phyloP scores from a whole-genome alignment of 495 filamentous ascomycete species.

The Lasiosphaeria hispida region DNA sequence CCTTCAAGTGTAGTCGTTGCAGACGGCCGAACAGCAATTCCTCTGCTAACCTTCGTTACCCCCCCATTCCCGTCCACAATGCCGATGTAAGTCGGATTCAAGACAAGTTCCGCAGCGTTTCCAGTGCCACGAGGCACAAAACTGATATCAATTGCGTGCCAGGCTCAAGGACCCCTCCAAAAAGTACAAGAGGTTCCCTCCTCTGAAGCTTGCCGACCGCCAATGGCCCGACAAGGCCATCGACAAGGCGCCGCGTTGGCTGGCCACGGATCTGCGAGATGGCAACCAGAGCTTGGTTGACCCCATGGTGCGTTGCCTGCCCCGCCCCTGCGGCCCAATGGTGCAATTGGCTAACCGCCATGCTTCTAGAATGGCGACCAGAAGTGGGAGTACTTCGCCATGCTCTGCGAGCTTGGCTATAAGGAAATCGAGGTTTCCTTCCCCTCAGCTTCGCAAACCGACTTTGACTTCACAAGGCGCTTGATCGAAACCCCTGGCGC shows the following conservation, averaged over 20 bases:
- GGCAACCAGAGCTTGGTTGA: slow-evolving; percentile 87
- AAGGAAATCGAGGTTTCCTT: slow-evolving; percentile 98
- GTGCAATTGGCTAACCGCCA: slow-evolving; percentile 24
- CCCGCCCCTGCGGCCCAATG: neutral
- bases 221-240: slow-evolving; percentile 87
- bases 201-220: slow-evolving; percentile 76
- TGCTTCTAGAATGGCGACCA: slow-evolving; percentile 75
- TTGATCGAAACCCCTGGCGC: slow-evolving; percentile 83
- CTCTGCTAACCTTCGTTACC: neutral
- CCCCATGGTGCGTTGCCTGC: slow-evolving; percentile 66
- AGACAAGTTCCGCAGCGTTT: neutral
- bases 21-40: neutral
- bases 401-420: slow-evolving; percentile 90
- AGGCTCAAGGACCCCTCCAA: slow-evolving; percentile 94
- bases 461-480: slow-evolving; percentile 91
- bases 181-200: slow-evolving; percentile 79
- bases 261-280: slow-evolving; percentile 81
- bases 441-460: slow-evolving; percentile 88
- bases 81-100: slow-evolving; percentile 35
- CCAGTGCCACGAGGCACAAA: slow-evolving; percentile 21
- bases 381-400: slow-evolving; percentile 93
- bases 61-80: slow-evolving; percentile 21
- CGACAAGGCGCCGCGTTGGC: slow-evolving; percentile 78
- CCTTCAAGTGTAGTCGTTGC: neutral
- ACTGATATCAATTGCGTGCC: slow-evolving; percentile 19